These are phyloP conservation scores for Magnolia officinalis DNA, from an alignment of 164 flowering plant species.

Conservation along the genomic window DNA sequence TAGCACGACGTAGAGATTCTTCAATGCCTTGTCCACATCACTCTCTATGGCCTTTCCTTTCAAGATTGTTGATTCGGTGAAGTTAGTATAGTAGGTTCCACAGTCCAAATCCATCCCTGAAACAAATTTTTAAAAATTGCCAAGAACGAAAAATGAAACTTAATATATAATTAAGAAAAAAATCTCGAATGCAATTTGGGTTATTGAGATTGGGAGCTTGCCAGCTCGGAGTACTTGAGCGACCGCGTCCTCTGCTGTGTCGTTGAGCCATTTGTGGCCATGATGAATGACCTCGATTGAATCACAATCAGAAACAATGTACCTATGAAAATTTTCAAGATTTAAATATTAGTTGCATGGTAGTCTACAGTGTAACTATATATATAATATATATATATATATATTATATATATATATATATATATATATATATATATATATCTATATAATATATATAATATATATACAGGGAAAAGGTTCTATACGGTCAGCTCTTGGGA, in stretches of 20 bases:
- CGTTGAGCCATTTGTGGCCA: not conserved
- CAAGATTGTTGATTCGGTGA: constrained; percentile 20
- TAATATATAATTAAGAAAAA: not conserved
- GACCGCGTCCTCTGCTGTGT: not conserved
- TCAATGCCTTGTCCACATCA: constrained; percentile 33
- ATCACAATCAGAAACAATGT: constrained; percentile 11
- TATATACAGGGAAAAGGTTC: too few species aligned
- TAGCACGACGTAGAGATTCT: constrained; percentile 28
- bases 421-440: not conserved
- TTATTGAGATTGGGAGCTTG: not conserved
- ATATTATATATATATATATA: not conserved
- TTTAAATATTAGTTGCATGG: too few species aligned
- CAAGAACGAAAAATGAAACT: not conserved
- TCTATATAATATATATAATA: too few species aligned
- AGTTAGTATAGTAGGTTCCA: constrained; percentile 28
- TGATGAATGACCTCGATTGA: not conserved
- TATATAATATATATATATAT: too few species aligned
- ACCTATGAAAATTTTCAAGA: not conserved
- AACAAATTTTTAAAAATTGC: not conserved
- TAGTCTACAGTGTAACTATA: too few species aligned
- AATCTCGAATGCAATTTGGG: not conserved
- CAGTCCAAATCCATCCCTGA: constrained; percentile 54
- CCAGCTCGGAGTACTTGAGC: constrained; percentile 4
- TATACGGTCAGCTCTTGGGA: too few species aligned
- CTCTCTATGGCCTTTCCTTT: constrained; percentile 22